A percentile compares a stretch with the other conserved stretches of the same genome.
These are phyloP conservation scores for Phytophthora niederhauseri DNA, from an alignment of 352 stramenopile genomes.

Conservation along the genomic window DNA sequence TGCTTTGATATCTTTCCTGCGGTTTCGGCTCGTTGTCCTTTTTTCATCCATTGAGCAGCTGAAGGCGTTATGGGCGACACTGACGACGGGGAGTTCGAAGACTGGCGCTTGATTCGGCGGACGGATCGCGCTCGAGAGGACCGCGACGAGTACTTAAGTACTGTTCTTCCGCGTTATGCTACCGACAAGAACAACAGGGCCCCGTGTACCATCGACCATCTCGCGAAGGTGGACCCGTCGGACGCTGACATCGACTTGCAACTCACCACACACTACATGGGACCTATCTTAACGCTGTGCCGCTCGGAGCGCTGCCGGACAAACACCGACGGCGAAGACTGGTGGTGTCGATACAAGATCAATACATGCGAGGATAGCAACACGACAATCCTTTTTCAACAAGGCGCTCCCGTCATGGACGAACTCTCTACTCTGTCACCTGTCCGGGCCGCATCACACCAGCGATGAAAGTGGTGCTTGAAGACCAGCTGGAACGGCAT, in stretches of 20 bases:
- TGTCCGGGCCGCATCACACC: not conserved
- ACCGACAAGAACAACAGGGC: not conserved
- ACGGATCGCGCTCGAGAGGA: not conserved
- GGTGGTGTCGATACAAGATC: not conserved
- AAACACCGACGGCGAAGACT: not conserved
- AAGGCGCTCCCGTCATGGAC: not conserved
- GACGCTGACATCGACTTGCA: not conserved
- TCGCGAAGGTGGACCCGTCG: not conserved
- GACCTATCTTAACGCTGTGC: not conserved
- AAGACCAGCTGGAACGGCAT: not conserved
- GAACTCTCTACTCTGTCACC: not conserved
- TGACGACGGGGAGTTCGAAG: not conserved
- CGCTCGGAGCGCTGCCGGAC: not conserved
- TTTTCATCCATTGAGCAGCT: not conserved
- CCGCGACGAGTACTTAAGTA: not conserved
- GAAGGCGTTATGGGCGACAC: not conserved
- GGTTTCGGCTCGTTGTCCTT: not conserved
- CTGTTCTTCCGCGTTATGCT: not conserved
- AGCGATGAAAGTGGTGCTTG: not conserved
- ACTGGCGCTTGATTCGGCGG: not conserved
- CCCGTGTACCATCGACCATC: not conserved
- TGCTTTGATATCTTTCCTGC: not conserved
- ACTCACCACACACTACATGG: not conserved
- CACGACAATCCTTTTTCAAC: not conserved
- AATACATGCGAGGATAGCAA: not conserved